Percentiles rank a stretch among this genome's conserved stretches.
phyloP scores from a whole-genome alignment of 2,329 filamentous ascomycete species.

The Fusarium liriodendri region DNA sequence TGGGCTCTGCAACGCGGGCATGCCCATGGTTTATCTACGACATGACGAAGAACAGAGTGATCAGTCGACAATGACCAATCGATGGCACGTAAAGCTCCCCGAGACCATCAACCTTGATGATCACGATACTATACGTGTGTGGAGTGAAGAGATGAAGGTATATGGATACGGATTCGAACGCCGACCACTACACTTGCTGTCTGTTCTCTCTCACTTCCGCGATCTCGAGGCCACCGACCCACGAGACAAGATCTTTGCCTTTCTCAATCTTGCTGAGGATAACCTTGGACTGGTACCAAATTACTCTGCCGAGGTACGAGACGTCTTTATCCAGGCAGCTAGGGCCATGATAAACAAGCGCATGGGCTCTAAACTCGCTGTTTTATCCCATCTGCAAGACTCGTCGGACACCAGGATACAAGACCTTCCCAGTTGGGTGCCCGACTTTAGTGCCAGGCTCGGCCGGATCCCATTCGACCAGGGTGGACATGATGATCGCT shows the following conservation, averaged over 20 bases:
- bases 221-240: constrained; percentile 6
- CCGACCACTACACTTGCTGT: neutral
- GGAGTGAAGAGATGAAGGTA: neutral
- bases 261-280: constrained; percentile 4
- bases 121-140: neutral
- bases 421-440: neutral
- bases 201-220: neutral
- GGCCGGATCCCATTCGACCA: neutral
- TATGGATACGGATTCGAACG: neutral
- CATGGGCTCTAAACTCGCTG: neutral
- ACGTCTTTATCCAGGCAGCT: neutral
- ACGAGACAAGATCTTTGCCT: constrained; percentile 12
- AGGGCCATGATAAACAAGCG: neutral
- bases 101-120: neutral
- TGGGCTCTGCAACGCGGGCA: neutral
- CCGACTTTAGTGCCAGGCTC: neutral
- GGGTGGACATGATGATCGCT: neutral
- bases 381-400: neutral
- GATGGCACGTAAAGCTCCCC: neutral
- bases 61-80: neutral
- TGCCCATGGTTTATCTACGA: neutral
- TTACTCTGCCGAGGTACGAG: neutral
- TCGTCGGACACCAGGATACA: neutral
- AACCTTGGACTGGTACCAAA: neutral
- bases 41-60: neutral